Percentiles rank a stretch among this genome's conserved stretches.
These are phyloP conservation scores for Suhomyces bribrorum DNA, from an alignment of 1,139 yeast genomes.

Conservation along the genomic window DNA sequence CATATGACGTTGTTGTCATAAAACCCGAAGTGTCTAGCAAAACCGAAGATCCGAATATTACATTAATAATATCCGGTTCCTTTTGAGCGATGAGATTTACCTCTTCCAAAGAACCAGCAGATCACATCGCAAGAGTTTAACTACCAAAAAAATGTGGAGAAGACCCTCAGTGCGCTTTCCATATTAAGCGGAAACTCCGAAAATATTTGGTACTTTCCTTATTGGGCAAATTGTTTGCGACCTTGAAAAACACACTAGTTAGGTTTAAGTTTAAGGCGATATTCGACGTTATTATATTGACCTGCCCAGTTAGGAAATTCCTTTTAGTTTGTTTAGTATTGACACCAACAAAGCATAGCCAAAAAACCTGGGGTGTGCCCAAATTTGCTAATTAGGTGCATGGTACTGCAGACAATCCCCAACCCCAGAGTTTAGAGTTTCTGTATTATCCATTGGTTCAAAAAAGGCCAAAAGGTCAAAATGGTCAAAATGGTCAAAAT, in stretches of 20 bases:
- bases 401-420: background rate
- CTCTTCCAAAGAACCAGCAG: background rate
- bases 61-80: background rate
- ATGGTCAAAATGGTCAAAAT: too few relatives aligned
- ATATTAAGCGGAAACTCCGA: background rate
- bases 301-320: background rate
- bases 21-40: too few relatives aligned
- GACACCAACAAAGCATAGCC: background rate
- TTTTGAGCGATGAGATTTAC: background rate
- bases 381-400: background rate
- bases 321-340: too few relatives aligned
- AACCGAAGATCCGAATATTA: too few relatives aligned
- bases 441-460: too few relatives aligned
- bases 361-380: background rate
- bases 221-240: background rate
- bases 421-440: background rate
- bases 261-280: background rate
- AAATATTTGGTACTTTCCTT: background rate
- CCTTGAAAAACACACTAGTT: background rate
- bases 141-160: constrained; percentile 1
- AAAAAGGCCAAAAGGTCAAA: too few relatives aligned
- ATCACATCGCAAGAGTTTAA: too few relatives aligned
- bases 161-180: background rate
- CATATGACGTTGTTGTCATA: too few relatives aligned
- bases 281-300: too few relatives aligned